Base-by-base conservation (phyloP, 495 filamentous ascomycete species). In the Friedmanniomyces simplex region DNA sequence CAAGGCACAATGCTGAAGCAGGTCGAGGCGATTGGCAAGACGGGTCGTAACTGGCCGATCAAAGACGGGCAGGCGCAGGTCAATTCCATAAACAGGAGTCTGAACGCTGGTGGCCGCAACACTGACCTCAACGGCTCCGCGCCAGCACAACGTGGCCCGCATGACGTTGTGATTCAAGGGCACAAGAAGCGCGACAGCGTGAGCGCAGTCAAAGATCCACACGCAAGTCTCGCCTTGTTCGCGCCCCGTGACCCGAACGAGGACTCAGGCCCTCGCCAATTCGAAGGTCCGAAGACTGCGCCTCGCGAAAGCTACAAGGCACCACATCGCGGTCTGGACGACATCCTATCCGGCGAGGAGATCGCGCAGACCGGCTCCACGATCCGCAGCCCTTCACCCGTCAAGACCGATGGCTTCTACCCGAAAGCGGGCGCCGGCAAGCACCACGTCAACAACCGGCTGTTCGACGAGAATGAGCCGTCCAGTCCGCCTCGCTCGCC, bases 1-100 rank as follows among this genome's bases (percentile, higher is more conserved):
- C 94, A 97, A 71, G 91, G 82, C 25, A 88, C 88, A 52, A 79
- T 97, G 10, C 77, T 98, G 58, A 97, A 93, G 72, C 85, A 91
- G 67, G 81, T 96, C 52, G 90, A 95, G 63, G 84, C 96, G 30
- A 97, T 98, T 71, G 93, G 93, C 55, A 80, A 82, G 62, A 83
- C 87, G 25, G 88, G 86, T 46, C 86, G 84, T 65, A 88, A 86
- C 67, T 98, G 93, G 93, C 93, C 93, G 20, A 91, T 98, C 70
- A 86, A 84, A 58, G 89, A 95, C 66, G 87, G 85, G 55, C 85
- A 81, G 61, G 89, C 95, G 24, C 93, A 97, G 71, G 76, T 82
- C 43, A 45, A 55, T 2, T 51, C 57, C 10, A 50, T 63, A 20
- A 56, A 20, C 26, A 57, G 50, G 45, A 63, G 57, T 48, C 2